Evolutionary conservation across 139 green algal genomes (phyloP).

Genomic region (Chlorella sp.): DNA sequence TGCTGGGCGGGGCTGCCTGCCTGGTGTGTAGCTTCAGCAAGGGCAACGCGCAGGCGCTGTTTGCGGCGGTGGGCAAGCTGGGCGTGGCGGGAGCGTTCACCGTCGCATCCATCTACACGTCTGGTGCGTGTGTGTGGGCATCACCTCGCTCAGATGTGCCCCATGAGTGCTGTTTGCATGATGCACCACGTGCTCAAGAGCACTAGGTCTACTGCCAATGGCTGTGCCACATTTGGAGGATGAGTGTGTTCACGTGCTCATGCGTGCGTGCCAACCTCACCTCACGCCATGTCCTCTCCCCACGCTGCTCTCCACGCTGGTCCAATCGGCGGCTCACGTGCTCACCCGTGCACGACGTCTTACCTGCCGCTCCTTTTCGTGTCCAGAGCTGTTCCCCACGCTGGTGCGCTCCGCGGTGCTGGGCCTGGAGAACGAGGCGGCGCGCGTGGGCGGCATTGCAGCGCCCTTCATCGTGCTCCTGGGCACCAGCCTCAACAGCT

Average conservation of each 20-base stretch:
- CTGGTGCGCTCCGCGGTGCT: slow-evolving; percentile 31
- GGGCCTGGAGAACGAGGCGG: slow-evolving; percentile 34
- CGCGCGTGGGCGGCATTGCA: slow-evolving; percentile 30
- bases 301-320: not conserved
- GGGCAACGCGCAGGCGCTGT: slow-evolving; percentile 6
- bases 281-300: too few relatives aligned
- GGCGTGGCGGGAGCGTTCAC: slow-evolving; percentile 36
- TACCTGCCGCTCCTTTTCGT: too few relatives aligned
- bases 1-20: slow-evolving; percentile 21
- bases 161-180: too few relatives aligned
- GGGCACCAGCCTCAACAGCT: slow-evolving; percentile 10
- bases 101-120: slow-evolving; percentile 37
- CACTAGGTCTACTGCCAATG: too few relatives aligned
- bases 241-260: too few relatives aligned
- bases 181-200: too few relatives aligned
- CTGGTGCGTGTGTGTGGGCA: slow-evolving; percentile 1
- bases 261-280: too few relatives aligned
- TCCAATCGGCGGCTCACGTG: too few relatives aligned
- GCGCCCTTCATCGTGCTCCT: slow-evolving; percentile 40
- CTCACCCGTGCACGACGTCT: not conserved
- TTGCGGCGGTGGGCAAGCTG: slow-evolving; percentile 39
- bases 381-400: slow-evolving; percentile 40
- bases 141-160: too few relatives aligned
- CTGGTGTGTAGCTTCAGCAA: slow-evolving; percentile 23
- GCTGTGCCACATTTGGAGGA: too few relatives aligned